Evolutionary conservation across 139 green algal genomes (phyloP).

Genomic region (Choricystis sp.): DNA sequence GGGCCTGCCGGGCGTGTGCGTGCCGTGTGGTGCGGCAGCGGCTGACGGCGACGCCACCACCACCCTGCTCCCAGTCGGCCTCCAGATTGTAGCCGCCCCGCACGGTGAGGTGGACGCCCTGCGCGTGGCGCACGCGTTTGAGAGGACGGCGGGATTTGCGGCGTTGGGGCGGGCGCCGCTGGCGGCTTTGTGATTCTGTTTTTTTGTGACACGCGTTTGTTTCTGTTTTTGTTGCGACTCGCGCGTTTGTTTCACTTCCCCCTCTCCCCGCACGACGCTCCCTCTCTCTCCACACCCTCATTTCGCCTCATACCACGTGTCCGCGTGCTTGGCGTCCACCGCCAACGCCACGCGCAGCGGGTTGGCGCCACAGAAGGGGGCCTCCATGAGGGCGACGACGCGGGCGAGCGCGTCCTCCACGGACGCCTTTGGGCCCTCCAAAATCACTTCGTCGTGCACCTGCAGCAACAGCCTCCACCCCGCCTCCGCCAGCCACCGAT

Average conservation of each 20-base stretch:
- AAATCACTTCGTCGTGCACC: conserved; percentile 96
- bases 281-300: conserved; percentile 20
- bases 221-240: no score
- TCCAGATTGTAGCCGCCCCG: conserved; percentile 61
- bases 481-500: conserved; percentile 41
- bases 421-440: conserved; percentile 76
- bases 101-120: conserved; percentile 58
- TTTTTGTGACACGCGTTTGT: no score
- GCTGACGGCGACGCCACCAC: conserved; percentile 6
- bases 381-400: conserved; percentile 72
- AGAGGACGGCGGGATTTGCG: conserved; percentile 33
- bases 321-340: conserved; percentile 74
- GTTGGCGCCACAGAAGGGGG: conserved; percentile 51
- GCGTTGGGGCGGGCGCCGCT: not conserved
- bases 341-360: conserved; percentile 65
- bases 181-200: not conserved
- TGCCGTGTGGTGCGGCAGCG: conserved; percentile 59
- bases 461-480: conserved; percentile 88
- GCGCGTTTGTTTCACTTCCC: not conserved
- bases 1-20: conserved; percentile 64
- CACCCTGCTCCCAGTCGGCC: conserved; percentile 43
- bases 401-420: conserved; percentile 44
- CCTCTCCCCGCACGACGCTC: not conserved
- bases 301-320: conserved; percentile 96
- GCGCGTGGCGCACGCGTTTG: conserved; percentile 37